Evolutionary conservation across 2,329 filamentous ascomycete genomes (phyloP).

Genomic region (Tolypocladium paradoxum): DNA sequence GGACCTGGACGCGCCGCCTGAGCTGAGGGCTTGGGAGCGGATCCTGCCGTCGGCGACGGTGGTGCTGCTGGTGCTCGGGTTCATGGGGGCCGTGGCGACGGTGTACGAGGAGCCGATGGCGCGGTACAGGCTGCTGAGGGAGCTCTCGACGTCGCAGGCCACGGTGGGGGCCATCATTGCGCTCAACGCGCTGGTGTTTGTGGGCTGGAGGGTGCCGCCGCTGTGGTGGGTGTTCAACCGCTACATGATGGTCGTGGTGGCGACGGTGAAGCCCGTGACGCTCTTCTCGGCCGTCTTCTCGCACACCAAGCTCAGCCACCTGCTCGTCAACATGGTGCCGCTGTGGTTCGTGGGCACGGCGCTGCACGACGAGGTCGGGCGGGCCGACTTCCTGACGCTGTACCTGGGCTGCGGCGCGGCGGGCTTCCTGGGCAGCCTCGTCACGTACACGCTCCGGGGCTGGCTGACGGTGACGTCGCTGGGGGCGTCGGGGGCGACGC

Average conservation of each 20-base stretch:
- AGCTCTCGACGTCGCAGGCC: constrained; percentile 49
- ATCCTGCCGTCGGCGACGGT: constrained; percentile 43
- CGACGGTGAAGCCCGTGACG: constrained; percentile 50
- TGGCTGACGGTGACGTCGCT: constrained; percentile 40
- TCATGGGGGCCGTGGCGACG: constrained; percentile 30
- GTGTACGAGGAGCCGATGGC: constrained; percentile 43
- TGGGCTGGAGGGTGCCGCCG: constrained; percentile 53
- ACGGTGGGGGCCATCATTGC: constrained; percentile 53
- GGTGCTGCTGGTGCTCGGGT: constrained; percentile 32
- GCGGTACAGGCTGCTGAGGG: constrained; percentile 44
- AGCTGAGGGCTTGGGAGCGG: constrained; percentile 39
- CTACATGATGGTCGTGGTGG: constrained; percentile 55
- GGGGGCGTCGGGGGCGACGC: constrained; percentile 56
- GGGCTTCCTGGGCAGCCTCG: constrained; percentile 48
- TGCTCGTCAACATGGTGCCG: constrained; percentile 52
- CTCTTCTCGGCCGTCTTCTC: constrained; percentile 58
- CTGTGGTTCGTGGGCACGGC: constrained; percentile 57
- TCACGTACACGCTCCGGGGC: constrained; percentile 33
- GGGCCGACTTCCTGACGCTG: constrained; percentile 57
- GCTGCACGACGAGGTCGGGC: constrained; percentile 60
- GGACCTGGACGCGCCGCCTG: constrained; percentile 38
- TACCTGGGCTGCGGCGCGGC: constrained; percentile 49
- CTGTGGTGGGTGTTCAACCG: constrained; percentile 57
- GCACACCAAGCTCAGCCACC: constrained; percentile 52
- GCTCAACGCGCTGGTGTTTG: constrained; percentile 46